Percentiles rank a stretch among this genome's conserved stretches.
These are phyloP conservation scores for Vigna hirtella DNA, from an alignment of 306 rosid species.

Conservation along the genomic window DNA sequence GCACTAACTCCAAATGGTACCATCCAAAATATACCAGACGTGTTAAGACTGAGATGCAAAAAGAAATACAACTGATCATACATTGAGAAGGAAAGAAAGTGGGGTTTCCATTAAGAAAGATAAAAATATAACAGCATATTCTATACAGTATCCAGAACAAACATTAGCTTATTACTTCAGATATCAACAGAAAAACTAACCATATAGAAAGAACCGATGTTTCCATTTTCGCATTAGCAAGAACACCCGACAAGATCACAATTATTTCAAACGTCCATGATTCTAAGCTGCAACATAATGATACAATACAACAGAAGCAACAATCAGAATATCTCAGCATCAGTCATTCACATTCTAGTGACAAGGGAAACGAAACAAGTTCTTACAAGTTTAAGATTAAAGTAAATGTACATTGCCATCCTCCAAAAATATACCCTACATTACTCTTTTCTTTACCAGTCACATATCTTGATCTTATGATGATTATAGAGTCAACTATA, in stretches of 20 bases:
- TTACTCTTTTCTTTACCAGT: neutral
- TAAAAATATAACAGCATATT: neutral
- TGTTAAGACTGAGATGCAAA: conserved; percentile 56
- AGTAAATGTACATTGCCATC: neutral
- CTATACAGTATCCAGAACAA: neutral
- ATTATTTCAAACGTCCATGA: conserved; percentile 67
- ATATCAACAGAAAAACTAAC: conserved; percentile 44
- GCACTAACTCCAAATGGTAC: conserved; percentile 71
- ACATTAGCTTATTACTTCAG: neutral
- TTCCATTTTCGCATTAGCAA: conserved; percentile 63
- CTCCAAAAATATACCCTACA: neutral
- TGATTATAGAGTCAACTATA: no score
- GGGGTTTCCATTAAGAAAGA: neutral
- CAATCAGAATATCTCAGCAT: conserved; percentile 12
- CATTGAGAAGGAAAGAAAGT: conserved; percentile 16
- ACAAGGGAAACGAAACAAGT: no score
- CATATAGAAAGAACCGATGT: conserved; percentile 71
- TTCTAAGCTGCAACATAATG: conserved; percentile 61
- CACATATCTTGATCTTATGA: neutral
- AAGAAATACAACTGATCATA: conserved; percentile 1
- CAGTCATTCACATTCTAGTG: neutral
- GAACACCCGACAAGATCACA: conserved; percentile 67
- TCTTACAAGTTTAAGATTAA: neutral
- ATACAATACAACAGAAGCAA: neutral
- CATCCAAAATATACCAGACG: conserved; percentile 68